Evolutionary conservation across 805 yeast genomes (phyloP), one percentile per base, ranked within the genome.

Genomic region (Vanderwaltozyma verrucispora): DNA sequence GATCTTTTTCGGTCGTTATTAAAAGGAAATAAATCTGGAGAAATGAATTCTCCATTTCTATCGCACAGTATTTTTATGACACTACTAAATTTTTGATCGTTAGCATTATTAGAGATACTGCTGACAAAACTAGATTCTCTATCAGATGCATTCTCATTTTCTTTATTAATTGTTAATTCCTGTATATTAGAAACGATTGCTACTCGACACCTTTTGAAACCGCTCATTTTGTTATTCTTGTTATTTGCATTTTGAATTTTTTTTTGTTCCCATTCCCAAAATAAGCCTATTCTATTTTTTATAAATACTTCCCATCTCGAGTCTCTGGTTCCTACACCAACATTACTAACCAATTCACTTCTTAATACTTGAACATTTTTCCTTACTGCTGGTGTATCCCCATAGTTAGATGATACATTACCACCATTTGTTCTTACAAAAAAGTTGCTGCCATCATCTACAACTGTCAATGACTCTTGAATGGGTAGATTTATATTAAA

Each of bases 241-340:
- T 21, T 12, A 13, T 28, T 19, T 21, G n/a, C 12, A 2, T 19
- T 18, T 28, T 24, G 18, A 11, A 24, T 36, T 10, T 13, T 13
- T 24, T 39, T 31, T 15, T 38, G 12, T n/a, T 40, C 39, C 61
- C 61, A 57, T 24, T 50, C 51, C 53, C 59, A 50, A 33, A 51
- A 51, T 13, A 57, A 10, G 3, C 57, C 61, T 10, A 57, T 50
- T 26, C 55, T 41, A 23, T 41, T 35, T 28, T 42, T 48, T 4
- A 57, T 32, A 30, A 56, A 56, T 12, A 48, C 49, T 35, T 54
- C 59, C 62, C 62, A 57, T 17, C 44, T 37, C 12, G 48, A 45
- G 28, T 57, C 61, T 20, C 50, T 46, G 28, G 42, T 37, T 5
- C 62, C 62, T 34, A 51, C 45, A 11, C 56, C 62, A 3, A 45